These are phyloP conservation scores for Rachicladosporium sp. DNA, from an alignment of 2,329 filamentous ascomycete species.

Conservation along the genomic window DNA sequence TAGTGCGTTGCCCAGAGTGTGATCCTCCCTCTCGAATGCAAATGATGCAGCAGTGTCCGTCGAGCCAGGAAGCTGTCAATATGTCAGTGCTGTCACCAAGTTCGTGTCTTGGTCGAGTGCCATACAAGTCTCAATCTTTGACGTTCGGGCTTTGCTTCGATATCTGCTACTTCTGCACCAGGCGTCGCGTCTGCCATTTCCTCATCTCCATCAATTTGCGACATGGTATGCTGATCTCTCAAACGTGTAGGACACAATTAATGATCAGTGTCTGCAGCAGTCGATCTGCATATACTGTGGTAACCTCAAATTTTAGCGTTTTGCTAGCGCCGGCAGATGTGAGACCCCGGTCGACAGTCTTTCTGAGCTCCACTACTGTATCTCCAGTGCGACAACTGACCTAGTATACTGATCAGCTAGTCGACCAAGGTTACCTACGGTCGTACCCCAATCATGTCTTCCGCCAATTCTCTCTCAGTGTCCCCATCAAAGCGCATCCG, in stretches of 20 bases:
- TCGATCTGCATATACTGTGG: too few species aligned
- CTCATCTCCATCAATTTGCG: slow-evolving; percentile 13
- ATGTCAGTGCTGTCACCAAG: not conserved
- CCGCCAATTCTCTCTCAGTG: too few species aligned
- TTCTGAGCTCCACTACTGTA: too few species aligned
- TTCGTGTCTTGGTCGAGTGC: slow-evolving; percentile 2
- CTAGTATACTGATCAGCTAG: too few species aligned
- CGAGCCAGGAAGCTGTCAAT: slow-evolving; percentile 62
- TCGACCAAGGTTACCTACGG: too few species aligned
- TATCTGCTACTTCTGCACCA: slow-evolving; percentile 13
- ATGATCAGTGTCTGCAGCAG: too few species aligned
- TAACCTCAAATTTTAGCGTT: too few species aligned
- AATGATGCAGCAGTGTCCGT: slow-evolving; percentile 83
- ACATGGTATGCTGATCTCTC: not conserved
- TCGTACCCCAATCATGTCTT: too few species aligned
- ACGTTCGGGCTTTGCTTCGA: slow-evolving; percentile 12
- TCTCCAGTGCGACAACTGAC: too few species aligned
- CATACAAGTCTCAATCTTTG: slow-evolving; percentile 35
- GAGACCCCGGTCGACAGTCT: too few species aligned
- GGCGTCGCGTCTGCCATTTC: slow-evolving; percentile 27
- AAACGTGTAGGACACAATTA: too few species aligned
- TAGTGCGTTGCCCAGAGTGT: slow-evolving; percentile 88
- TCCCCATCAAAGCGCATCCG: slow-evolving; percentile 32
- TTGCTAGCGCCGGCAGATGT: too few species aligned
- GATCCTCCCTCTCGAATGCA: slow-evolving; percentile 85